phyloP scores from a whole-genome alignment of 768 basidiomycete species.

The Gloeostereum incarnatum region DNA sequence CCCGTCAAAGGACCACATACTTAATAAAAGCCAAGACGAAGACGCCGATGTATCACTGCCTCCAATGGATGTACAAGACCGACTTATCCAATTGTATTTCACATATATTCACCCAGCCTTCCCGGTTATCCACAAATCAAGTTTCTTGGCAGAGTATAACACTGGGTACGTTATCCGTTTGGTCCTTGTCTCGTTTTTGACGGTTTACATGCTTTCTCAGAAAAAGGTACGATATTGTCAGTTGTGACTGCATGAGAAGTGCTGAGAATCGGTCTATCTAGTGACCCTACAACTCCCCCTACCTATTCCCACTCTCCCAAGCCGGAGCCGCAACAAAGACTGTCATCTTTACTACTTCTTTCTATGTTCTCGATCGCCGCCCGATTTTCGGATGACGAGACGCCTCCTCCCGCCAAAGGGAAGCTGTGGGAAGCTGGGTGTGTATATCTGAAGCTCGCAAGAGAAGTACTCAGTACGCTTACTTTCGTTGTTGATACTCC shows the following conservation, averaged over 20 bases:
- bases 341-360: constrained; percentile 63
- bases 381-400: constrained; percentile 50
- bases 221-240: constrained; percentile 9
- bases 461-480: constrained; percentile 49
- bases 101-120: constrained; percentile 77
- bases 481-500: not conserved
- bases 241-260: not conserved
- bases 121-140: constrained; percentile 68
- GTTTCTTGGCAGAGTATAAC: constrained; percentile 59
- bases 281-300: constrained; percentile 10
- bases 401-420: constrained; percentile 34
- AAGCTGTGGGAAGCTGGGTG: constrained; percentile 67
- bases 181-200: not conserved
- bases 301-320: constrained; percentile 24
- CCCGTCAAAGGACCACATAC: constrained; percentile 32
- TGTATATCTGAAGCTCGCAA: constrained; percentile 53
- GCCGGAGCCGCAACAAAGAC: constrained; percentile 50
- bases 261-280: constrained; percentile 2
- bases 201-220: constrained; percentile 1
- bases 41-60: constrained; percentile 45
- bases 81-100: constrained; percentile 69
- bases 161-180: constrained; percentile 27
- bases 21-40: constrained; percentile 30
- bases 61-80: constrained; percentile 51
- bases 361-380: constrained; percentile 80